Percentiles rank a stretch among this genome's conserved stretches.
Conservation (phyloP, 305 asterid genomes). For the Fraxinus nigra region DNA sequence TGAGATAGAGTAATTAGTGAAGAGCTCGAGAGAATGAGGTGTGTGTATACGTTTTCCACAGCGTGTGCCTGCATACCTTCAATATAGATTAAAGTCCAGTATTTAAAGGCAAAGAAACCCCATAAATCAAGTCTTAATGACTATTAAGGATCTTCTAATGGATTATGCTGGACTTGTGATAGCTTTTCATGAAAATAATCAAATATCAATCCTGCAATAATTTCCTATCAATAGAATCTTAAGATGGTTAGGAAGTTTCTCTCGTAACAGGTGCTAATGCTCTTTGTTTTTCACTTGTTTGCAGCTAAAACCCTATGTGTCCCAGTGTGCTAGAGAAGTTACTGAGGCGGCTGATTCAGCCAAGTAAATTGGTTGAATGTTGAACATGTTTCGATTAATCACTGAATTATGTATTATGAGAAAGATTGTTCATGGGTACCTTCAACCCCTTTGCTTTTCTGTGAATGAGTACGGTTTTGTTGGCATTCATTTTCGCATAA, state of each 20-base stretch:
- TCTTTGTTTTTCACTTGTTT: slow-evolving; percentile 12
- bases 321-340: slow-evolving; percentile 53
- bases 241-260: not conserved
- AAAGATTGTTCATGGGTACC: not conserved
- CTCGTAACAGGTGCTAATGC: not conserved
- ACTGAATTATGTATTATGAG: not conserved
- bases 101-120: not conserved
- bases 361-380: slow-evolving; percentile 10
- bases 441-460: not conserved
- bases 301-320: slow-evolving; percentile 77
- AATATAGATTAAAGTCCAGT: not conserved
- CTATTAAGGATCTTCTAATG: not conserved
- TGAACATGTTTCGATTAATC: not conserved
- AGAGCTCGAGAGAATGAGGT: not conserved
- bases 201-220: not conserved
- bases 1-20: not conserved
- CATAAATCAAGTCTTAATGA: not conserved
- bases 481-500: not conserved
- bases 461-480: not conserved
- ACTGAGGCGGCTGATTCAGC: slow-evolving; percentile 34
- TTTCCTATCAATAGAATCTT: not conserved
- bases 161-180: not conserved
- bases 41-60: not conserved
- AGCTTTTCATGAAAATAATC: not conserved
- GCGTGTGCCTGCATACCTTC: not conserved